phyloP scores from a whole-genome alignment of 1,284 basidiomycete species.

The Apiotrichum gamsii region DNA sequence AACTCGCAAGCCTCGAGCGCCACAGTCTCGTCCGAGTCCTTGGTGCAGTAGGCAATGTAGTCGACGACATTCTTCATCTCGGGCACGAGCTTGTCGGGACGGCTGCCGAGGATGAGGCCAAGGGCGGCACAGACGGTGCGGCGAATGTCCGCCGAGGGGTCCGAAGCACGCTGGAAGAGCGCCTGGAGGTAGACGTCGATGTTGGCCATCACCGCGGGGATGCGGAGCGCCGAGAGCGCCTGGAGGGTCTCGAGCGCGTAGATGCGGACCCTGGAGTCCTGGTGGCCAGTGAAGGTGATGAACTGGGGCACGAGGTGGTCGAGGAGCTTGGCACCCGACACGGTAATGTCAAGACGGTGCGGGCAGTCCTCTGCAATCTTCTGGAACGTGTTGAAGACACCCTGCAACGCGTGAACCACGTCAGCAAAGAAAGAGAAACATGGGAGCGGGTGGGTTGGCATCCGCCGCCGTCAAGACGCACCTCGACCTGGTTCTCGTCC shows the following conservation, averaged over 20 bases:
- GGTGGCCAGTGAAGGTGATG: constrained; percentile 73
- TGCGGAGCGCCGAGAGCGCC: constrained; percentile 80
- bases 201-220: constrained; percentile 76
- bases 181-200: constrained; percentile 89
- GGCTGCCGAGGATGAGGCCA: constrained; percentile 81
- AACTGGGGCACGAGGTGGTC: constrained; percentile 96
- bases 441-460: neutral
- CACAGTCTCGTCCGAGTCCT: constrained; percentile 91
- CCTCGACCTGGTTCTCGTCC: constrained; percentile 73
- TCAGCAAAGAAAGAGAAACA: neutral
- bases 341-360: constrained; percentile 86
- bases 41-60: constrained; percentile 98
- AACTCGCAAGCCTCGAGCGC: constrained; percentile 98
- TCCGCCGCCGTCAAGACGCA: constrained; percentile 49
- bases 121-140: constrained; percentile 94
- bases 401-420: constrained; percentile 51
- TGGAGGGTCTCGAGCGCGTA: constrained; percentile 91
- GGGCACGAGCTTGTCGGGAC: constrained; percentile 93
- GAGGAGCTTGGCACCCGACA: constrained; percentile 71
- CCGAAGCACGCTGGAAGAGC: constrained; percentile 89
- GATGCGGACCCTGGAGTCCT: constrained; percentile 67
- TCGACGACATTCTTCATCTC: constrained; percentile 94
- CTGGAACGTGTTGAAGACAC: constrained; percentile 87
- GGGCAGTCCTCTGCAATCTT: constrained; percentile 98
- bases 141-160: constrained; percentile 85